These are phyloP conservation scores for Rhizopus stolonifer DNA, from an alignment of 371 early-diverging fungal species.

Conservation along the genomic window DNA sequence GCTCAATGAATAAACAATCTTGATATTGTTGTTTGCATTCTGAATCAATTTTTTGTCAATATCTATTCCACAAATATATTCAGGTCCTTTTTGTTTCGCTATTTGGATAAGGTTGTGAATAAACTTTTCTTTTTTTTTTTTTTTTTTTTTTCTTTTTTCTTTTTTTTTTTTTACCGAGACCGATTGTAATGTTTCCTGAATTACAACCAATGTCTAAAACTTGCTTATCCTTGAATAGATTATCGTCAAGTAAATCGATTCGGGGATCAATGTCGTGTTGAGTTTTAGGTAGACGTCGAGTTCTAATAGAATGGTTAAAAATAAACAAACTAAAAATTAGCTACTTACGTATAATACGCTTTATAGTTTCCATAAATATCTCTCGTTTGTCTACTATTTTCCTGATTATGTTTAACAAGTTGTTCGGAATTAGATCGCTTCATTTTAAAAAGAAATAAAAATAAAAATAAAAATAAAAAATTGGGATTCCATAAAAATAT, in stretches of 20 bases:
- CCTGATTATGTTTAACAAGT: too few species aligned
- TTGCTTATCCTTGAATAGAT: conserved; percentile 55
- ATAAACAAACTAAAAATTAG: background rate
- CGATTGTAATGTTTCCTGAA: conserved; percentile 67
- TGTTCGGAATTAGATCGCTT: too few species aligned
- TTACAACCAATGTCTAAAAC: conserved; percentile 91
- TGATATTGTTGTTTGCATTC: conserved; percentile 57
- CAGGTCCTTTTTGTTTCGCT: conserved; percentile 50
- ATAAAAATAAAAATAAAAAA: too few species aligned
- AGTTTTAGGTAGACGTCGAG: background rate
- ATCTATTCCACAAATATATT: conserved; percentile 69
- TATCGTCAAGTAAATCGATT: conserved; percentile 50
- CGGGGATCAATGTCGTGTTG: conserved; percentile 56
- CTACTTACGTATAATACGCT: background rate
- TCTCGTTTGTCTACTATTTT: too few species aligned
- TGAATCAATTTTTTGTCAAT: conserved; percentile 70
- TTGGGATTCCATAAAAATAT: too few species aligned
- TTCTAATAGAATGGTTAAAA: background rate
- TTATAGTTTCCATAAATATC: conserved; percentile 1
- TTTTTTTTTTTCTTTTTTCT: background rate
- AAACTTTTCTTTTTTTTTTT: background rate
- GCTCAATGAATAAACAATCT: conserved; percentile 43
- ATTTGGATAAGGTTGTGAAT: too few species aligned
- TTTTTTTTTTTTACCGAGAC: conserved; percentile 44
- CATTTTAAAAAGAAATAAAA: too few species aligned